Evolutionary conservation across 2,329 filamentous ascomycete species (phyloP).

Genomic region (Penicillium sp.): DNA sequence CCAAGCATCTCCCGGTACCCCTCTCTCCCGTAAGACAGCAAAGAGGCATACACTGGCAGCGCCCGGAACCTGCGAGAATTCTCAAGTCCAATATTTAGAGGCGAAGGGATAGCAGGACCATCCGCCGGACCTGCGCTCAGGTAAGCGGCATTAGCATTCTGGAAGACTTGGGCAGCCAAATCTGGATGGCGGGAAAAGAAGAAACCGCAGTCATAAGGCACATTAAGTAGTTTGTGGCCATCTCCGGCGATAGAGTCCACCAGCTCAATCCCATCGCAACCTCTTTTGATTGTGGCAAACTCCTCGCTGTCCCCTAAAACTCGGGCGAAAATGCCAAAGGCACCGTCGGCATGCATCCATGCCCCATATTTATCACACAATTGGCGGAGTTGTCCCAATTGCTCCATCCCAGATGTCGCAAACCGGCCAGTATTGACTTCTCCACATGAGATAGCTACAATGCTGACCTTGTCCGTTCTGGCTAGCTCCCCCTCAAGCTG

Average conservation of each 20-base stretch:
- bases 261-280: constrained; percentile 67
- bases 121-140: constrained; percentile 49
- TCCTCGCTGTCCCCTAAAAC: constrained; percentile 58
- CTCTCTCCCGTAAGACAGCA: constrained; percentile 69
- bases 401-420: constrained; percentile 58
- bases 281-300: constrained; percentile 55
- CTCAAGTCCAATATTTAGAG: constrained; percentile 82
- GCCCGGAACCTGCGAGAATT: constrained; percentile 91
- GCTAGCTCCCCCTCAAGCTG: constrained; percentile 62
- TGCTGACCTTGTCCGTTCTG: constrained; percentile 59
- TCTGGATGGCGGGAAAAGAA: constrained; percentile 71
- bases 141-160: constrained; percentile 84
- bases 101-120: constrained; percentile 64
- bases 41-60: constrained; percentile 80
- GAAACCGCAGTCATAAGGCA: constrained; percentile 90
- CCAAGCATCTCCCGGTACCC: constrained; percentile 71
- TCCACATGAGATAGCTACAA: constrained; percentile 78
- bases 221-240: constrained; percentile 89
- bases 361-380: constrained; percentile 72
- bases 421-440: constrained; percentile 91
- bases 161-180: constrained; percentile 65
- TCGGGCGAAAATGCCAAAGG: constrained; percentile 82
- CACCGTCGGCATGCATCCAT: constrained; percentile 90
- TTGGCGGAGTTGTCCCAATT: constrained; percentile 63
- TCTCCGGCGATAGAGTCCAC: constrained; percentile 87